Evolutionary conservation across 2,329 filamentous ascomycete genomes (phyloP).

Genomic region (Aspergillus caelatus): DNA sequence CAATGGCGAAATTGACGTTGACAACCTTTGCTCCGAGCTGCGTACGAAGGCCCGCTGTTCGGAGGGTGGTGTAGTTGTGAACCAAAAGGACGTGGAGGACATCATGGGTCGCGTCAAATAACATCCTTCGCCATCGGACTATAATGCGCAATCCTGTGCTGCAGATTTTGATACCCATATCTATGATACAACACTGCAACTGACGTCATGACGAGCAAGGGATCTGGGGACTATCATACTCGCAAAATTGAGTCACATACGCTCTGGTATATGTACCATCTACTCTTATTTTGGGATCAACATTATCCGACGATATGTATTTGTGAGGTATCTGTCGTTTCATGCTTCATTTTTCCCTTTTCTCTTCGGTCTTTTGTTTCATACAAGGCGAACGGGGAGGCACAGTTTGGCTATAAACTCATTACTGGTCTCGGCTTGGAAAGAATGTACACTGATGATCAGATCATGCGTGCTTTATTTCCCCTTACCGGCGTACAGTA

Average conservation of each 20-base stretch:
- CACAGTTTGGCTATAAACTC: slow-evolving; percentile 3
- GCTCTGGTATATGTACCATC: neutral
- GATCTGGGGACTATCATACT: slow-evolving; percentile 8
- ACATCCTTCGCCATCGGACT: neutral
- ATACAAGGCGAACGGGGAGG: slow-evolving; percentile 13
- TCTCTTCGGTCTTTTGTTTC: neutral
- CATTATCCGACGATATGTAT: slow-evolving; percentile 3
- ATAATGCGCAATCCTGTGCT: neutral
- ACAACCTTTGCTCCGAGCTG: slow-evolving; percentile 87
- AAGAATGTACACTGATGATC: slow-evolving; percentile 5
- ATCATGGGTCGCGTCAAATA: slow-evolving; percentile 60
- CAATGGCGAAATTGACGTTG: slow-evolving; percentile 89
- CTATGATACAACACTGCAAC: slow-evolving; percentile 19
- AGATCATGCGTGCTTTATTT: neutral
- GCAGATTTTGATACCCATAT: slow-evolving; percentile 29
- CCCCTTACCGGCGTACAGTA: neutral
- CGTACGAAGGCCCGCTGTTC: slow-evolving; percentile 96
- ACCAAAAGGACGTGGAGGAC: slow-evolving; percentile 83
- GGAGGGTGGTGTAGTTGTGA: slow-evolving; percentile 82
- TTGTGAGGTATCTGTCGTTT: slow-evolving; percentile 1
- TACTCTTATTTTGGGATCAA: slow-evolving; percentile 2
- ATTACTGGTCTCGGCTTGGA: slow-evolving; percentile 1
- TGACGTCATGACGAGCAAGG: slow-evolving; percentile 18
- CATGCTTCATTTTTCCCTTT: slow-evolving; percentile 4
- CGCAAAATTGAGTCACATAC: slow-evolving; percentile 9